Base-by-base conservation (phyloP, 2,329 filamentous ascomycete genomes). In the Talaromyces marneffei region DNA sequence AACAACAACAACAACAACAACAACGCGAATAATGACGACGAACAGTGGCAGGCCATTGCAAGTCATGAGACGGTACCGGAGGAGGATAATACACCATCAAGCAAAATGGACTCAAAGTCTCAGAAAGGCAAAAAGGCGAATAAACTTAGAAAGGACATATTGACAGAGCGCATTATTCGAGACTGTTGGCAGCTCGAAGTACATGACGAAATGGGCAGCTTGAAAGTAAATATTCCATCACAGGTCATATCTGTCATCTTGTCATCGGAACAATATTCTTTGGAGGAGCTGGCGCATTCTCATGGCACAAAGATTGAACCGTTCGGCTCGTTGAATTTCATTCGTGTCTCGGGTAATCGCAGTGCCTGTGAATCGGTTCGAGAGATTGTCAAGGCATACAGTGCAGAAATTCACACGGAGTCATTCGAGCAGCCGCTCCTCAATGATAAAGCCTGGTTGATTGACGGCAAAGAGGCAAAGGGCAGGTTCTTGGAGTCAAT, bases 171-270 rank as follows among this genome's bases (percentile, higher is more conserved):
- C 35, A 72, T 78, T 35, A 67, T 77, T 52, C 72, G 75, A 40
- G 70, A 76, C 44, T 75, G 71, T 66, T 78, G 75, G 75, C 62
- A 73, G 33, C 64, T 77, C 23, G 71, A 70, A 3, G 61, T 75
- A 31, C 40, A 60, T 14, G 68, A 67, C 25, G 74, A 77, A 61
- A 60, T 71, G 54, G 75, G 75, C 8, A 74, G 75, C 56, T 57
- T 76, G 44, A 74, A 76, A 57, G 66, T 77, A 6, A 67, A 64
- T 16, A 63, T 77, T 14, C 66, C 70, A 7, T 57, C 66, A 12
- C 62, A 65, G 7, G 63, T 63, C 6, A 63, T 77, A 20, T 68
- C 68, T 6, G 60, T 77, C 23, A 69, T 78, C 10, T 58, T 72
- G 14, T 65, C 68, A 42, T 71, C 74, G 1, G 64, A 71, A 18